phyloP scores from a whole-genome alignment of 2,329 filamentous ascomycete genomes.

The Aaosphaeria pasadenensis region DNA sequence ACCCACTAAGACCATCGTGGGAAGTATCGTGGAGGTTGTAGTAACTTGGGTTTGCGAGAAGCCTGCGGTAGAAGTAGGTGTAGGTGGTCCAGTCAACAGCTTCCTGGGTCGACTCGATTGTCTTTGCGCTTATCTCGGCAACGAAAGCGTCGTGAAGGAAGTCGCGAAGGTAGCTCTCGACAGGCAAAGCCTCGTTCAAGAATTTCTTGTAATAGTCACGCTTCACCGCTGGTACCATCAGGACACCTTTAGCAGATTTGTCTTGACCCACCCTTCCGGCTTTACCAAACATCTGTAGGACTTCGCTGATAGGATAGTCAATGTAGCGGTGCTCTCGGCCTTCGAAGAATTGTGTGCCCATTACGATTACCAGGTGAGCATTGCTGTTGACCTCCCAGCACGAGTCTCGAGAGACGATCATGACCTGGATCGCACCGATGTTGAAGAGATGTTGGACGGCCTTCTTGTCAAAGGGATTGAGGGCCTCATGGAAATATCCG shows the following conservation, averaged over 20 bases:
- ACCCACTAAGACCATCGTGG: constrained; percentile 89
- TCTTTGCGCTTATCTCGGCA: constrained; percentile 93
- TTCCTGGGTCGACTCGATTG: constrained; percentile 92
- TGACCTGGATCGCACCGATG: constrained; percentile 83
- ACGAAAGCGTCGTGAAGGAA: constrained; percentile 96
- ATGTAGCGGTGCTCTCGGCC: constrained; percentile 95
- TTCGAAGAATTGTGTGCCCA: constrained; percentile 98
- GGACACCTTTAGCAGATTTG: constrained; percentile 80
- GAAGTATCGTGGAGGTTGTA: constrained; percentile 87
- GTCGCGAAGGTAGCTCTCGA: constrained; percentile 89
- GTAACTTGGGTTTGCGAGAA: constrained; percentile 94
- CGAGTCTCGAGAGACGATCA: constrained; percentile 80
- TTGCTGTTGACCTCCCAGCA: constrained; percentile 92
- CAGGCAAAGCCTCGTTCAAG: constrained; percentile 88
- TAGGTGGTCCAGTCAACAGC: constrained; percentile 98
- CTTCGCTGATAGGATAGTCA: constrained; percentile 90
- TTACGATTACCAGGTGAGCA: constrained; percentile 88
- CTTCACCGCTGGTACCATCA: constrained; percentile 94
- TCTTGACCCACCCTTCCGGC: constrained; percentile 76
- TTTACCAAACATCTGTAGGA: constrained; percentile 97
- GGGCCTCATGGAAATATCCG: constrained; percentile 94
- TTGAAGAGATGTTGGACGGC: constrained; percentile 92
- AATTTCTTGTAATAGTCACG: constrained; percentile 99
- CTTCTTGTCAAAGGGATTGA: constrained; percentile 83
- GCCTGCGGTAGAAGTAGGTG: constrained; percentile 94